Base-by-base conservation (phyloP, 2,329 filamentous ascomycete species). In the Dothideomycetes sp. region DNA sequence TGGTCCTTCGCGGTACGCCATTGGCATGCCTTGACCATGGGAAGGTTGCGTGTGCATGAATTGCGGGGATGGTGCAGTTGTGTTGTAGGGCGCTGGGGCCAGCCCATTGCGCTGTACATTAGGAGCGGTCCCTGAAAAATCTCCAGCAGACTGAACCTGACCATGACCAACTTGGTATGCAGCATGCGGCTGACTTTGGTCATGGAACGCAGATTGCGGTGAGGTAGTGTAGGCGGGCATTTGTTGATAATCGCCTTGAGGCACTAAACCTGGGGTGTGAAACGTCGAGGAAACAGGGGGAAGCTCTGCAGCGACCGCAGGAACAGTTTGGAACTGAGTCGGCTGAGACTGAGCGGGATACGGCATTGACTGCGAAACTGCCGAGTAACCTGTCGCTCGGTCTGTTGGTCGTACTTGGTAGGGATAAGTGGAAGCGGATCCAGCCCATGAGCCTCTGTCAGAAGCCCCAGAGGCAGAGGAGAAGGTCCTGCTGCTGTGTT, bases 21-120 rank as follows among this genome's bases (percentile, higher is more conserved):
- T 36, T 12, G 24, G 33, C 18, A 32, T 27, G 15, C 16, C 33
- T 14, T 29, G 37, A 19, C 18, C 19, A 17, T 16, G 30, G 2
- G 10, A 3, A 3, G 27, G 30, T 29, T 41, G 39, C 15, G 33
- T 30, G 16, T 34, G 18, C 34, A 41, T 41, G 19, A 41, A 41
- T n/a, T 41, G 39, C 27, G 29, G 22, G 15, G 39, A 32, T 17
- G 18, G 24, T 11, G 29, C 15, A 12, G 16, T 33, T 3, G 34
- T 5, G 4, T 41, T 41, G 39, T 41, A 41, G 18, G 39, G 19
- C 8, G 39, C 34, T 27, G 39, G 39, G 11, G 39, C 39, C 7
- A 41, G 16, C 10, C 34, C 34, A 19, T 34, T 34, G 27, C 27
- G 39, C 24, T 27, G 24, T 5, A 27, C 38, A 32, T 40, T 32